Conservation (phyloP, 805 yeast genomes). For the Candida dajiaensis region DNA sequence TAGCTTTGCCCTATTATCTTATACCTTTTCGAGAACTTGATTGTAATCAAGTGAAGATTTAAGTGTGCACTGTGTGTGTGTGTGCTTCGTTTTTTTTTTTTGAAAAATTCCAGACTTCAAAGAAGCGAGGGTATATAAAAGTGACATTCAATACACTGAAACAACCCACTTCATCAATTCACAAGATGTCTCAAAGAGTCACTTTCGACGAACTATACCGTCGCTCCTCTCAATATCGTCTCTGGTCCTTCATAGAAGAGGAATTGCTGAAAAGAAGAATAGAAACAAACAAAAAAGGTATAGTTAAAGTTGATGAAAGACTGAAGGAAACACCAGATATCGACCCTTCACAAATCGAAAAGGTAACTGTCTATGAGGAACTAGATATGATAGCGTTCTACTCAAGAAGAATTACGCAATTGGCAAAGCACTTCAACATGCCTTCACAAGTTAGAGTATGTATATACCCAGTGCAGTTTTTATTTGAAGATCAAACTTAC, state of each 20-base stretch:
- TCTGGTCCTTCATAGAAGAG: constrained; percentile 76
- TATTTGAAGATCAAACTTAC: not conserved
- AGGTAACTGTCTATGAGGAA: constrained; percentile 66
- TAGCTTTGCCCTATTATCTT: too few relatives aligned
- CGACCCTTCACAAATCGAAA: constrained; percentile 26
- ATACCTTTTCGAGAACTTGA: too few relatives aligned
- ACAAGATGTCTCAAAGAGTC: constrained; percentile 30
- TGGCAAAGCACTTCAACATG: constrained; percentile 69
- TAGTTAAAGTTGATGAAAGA: constrained; percentile 26
- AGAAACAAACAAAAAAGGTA: constrained; percentile 52
- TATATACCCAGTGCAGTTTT: not conserved
- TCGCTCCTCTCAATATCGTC: constrained; percentile 73
- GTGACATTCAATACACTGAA: not conserved
- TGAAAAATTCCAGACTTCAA: not conserved
- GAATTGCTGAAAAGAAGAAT: constrained; percentile 45
- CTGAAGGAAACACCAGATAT: constrained; percentile 26
- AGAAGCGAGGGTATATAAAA: too few relatives aligned
- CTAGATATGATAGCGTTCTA: constrained; percentile 59
- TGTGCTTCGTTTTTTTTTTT: too few relatives aligned
- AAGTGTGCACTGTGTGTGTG: too few relatives aligned
- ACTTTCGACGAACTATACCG: constrained; percentile 86
- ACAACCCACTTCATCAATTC: not conserved
- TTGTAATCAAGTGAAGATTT: too few relatives aligned
- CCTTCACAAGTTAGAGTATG: constrained; percentile 74
- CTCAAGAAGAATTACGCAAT: constrained; percentile 61